Evolutionary conservation across 768 basidiomycete species (phyloP).

Genomic region (Lactarius trivialis): DNA sequence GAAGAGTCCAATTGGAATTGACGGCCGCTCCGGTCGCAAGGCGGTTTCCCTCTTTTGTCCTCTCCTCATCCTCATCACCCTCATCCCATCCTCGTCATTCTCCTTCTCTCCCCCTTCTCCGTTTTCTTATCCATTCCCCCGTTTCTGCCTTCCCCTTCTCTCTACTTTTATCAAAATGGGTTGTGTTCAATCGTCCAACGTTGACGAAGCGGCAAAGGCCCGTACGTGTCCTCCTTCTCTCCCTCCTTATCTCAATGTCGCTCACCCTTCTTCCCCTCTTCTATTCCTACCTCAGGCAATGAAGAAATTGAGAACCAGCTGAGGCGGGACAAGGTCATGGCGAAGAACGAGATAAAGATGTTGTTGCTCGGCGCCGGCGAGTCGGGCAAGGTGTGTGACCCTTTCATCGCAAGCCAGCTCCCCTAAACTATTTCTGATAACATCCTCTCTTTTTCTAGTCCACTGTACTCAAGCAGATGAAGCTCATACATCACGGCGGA

Average conservation of each 20-base stretch:
- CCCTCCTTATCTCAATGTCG: background rate
- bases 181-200: slow-evolving; percentile 61
- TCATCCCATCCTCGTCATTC: slow-evolving; percentile 3
- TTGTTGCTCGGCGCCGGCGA: slow-evolving; percentile 91
- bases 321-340: slow-evolving; percentile 79
- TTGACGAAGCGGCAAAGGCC: slow-evolving; percentile 79
- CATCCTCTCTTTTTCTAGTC: slow-evolving; percentile 40
- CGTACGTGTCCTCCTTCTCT: slow-evolving; percentile 43
- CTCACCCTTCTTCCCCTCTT: background rate
- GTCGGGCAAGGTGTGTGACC: slow-evolving; percentile 76
- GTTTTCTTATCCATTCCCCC: slow-evolving; percentile 11
- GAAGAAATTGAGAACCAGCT: slow-evolving; percentile 93
- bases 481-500: slow-evolving; percentile 87
- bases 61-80: background rate
- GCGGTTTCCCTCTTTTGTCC: slow-evolving; percentile 11
- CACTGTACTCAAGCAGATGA: slow-evolving; percentile 95
- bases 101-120: slow-evolving; percentile 16
- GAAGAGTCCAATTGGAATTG: background rate
- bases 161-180: slow-evolving; percentile 44
- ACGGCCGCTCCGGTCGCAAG: too few species aligned
- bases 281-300: slow-evolving; percentile 49
- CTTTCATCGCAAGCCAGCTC: background rate
- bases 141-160: slow-evolving; percentile 10
- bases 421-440: background rate
- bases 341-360: slow-evolving; percentile 97